These are phyloP conservation scores for Salvia splendens DNA, from an alignment of 257 asterid genomes.

Conservation along the genomic window DNA sequence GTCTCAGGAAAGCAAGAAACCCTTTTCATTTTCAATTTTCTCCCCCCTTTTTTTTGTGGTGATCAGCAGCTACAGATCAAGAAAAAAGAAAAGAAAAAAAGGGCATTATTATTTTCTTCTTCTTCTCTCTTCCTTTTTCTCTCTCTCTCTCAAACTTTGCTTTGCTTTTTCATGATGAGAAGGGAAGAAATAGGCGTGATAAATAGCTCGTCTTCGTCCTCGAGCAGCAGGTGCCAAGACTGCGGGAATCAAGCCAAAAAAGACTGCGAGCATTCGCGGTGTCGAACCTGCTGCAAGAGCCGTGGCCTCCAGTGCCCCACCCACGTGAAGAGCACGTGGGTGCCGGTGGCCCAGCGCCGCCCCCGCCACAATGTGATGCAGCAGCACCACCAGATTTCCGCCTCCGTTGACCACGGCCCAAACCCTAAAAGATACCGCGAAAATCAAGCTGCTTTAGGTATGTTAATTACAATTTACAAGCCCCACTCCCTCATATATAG, in stretches of 20 bases:
- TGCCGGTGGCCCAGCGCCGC: conserved; percentile 58
- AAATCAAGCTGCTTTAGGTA: conserved; percentile 47
- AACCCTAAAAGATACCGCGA: conserved; percentile 73
- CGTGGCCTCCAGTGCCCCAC: conserved; percentile 75
- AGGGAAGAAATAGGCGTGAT: conserved; percentile 36
- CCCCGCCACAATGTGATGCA: conserved; percentile 46
- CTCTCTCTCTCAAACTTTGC: neutral
- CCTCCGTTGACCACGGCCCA: conserved; percentile 35
- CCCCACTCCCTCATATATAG: neutral
- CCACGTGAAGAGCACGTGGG: conserved; percentile 86
- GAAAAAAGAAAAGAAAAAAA: neutral
- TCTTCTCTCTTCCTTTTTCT: too few species aligned
- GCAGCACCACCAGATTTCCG: conserved; percentile 41
- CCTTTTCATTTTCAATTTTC: neutral
- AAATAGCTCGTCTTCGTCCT: conserved; percentile 29
- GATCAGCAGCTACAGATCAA: neutral
- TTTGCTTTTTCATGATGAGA: conserved; percentile 36
- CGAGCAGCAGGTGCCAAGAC: conserved; percentile 62
- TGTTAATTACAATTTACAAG: too few species aligned
- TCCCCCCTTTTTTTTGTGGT: neutral
- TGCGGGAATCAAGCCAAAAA: conserved; percentile 85
- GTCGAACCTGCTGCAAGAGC: conserved; percentile 75
- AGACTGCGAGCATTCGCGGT: conserved; percentile 59
- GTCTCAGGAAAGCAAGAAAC: conserved; percentile 5
- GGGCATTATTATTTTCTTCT: neutral